Percentiles rank a stretch among this genome's conserved stretches.
Conservation (phyloP, 371 early-diverging fungal genomes). For the Zopfochytrium polystomum region DNA sequence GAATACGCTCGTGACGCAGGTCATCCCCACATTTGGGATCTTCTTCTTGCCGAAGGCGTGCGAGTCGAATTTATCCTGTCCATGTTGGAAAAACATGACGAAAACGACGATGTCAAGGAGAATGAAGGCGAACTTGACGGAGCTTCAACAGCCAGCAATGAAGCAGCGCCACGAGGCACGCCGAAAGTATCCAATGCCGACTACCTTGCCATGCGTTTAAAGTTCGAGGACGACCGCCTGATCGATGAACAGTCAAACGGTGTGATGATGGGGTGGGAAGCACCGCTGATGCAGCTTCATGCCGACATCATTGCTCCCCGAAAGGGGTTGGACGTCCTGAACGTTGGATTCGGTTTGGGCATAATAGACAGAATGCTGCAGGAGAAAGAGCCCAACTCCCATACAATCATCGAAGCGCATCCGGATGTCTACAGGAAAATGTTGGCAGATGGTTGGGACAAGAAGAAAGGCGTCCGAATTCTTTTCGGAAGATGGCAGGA, state of each 20-base stretch:
- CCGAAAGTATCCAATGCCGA: constrained; percentile 60
- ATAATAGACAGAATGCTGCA: constrained; percentile 83
- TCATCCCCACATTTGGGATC: constrained; percentile 60
- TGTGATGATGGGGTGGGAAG: constrained; percentile 97
- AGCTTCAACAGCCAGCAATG: too few relatives aligned
- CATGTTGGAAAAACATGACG: constrained; percentile 34
- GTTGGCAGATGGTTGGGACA: constrained; percentile 79
- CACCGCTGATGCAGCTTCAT: constrained; percentile 87
- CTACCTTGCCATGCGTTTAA: constrained; percentile 56
- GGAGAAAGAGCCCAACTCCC: constrained; percentile 60
- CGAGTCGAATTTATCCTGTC: constrained; percentile 75
- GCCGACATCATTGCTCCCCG: constrained; percentile 74
- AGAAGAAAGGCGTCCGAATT: constrained; percentile 77
- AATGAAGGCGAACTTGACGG: constrained; percentile 40
- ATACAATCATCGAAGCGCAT: constrained; percentile 95
- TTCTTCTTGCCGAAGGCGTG: constrained; percentile 77
- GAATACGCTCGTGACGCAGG: constrained; percentile 64
- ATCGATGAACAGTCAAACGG: constrained; percentile 86
- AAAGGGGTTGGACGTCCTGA: constrained; percentile 67
- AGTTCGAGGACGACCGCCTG: constrained; percentile 60
- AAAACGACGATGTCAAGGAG: constrained; percentile 31
- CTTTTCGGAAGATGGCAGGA: constrained; percentile 95
- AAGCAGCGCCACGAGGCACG: constrained; percentile 16
- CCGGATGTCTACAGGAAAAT: constrained; percentile 91
- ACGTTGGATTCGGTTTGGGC: constrained; percentile 90